Base-by-base conservation (phyloP, 371 early-diverging fungal genomes). In the Smittium culicis region DNA sequence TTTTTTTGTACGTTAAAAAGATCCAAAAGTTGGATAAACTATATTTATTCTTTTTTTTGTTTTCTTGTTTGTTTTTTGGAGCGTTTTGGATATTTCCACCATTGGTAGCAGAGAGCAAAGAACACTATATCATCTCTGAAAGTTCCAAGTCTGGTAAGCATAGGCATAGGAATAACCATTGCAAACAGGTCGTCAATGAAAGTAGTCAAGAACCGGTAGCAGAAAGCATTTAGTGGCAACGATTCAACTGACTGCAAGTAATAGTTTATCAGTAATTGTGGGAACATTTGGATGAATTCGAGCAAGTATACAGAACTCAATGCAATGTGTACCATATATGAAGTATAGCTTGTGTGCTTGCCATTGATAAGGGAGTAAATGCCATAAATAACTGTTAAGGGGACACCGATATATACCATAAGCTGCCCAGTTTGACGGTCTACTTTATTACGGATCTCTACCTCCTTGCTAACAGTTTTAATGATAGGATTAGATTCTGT, bases 121-220 rank as follows among this genome's bases (percentile, higher is more conserved):
- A 82, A 82, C 27, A 83, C 72, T 0, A 83, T 70, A 62, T 82
- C 84, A 66, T 82, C 82, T 25, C 81, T 70, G 69, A 83, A 77
- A 20, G 81, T 78, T 31, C 81, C 79, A 14, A 81, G 68, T 33
- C 83, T 72, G 56, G 81, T 77, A 11, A 83, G 69, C 14, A 72
- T 72, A 62, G 83, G 82, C 83, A 83, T 83, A 20, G 81, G 80
- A 54, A 80, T 80, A 24, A 82, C 79, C 61, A 88, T 82, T 28
- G 88, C 88, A 72, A 87, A 89, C 66, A 89, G 73, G 68, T 89
- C 90, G 71, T 89, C 88, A 68, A 77, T 77, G 61, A 83, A 81
- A 1, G 83, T 83, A 61, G 75, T 72, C 55, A 83, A 65, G 68
- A 79, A 77, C 3, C 78, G 72, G 70, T 79, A 83, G 28, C 76